Base-by-base conservation (phyloP, 2,329 filamentous ascomycete species). In the Neocatenulostroma microsporum region DNA sequence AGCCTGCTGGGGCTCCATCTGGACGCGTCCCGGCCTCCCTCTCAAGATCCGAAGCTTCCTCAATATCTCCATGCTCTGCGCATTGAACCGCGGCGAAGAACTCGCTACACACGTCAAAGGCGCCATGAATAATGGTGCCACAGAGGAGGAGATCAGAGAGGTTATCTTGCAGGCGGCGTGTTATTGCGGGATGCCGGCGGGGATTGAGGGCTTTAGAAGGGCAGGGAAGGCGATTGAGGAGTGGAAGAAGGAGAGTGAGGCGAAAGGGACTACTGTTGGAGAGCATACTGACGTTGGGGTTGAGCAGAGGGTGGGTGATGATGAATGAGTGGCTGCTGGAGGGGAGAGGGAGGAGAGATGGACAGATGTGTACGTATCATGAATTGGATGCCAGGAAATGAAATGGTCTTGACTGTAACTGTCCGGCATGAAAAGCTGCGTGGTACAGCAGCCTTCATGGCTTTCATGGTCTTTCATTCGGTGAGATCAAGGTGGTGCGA, bases 21-120 rank as follows among this genome's bases (percentile, higher is more conserved):
- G 78, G 78, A 72, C 72, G 3, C 69, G 78, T 6, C 76, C 75
- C 0, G 78, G 77, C 0, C 67, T 82, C 7, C 69, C 73, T 23
- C 68, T 70, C 41, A 77, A 80, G 54, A 71, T 76, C 46, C 68
- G 78, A 30, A 74, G 68, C 36, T 63, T 82, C 37, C 60, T 82
- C 36, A 80, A 80, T 54, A 74, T 81, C 31, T 76, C 70, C 31
- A 80, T 82, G 71, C 62, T 82, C 30, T 74, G 73, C 55, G 74
- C 74, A 3, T 63, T 79, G 43, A 80, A 80, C 48, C 64, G 73
- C 4, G 64, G 62, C 5, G 68, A 72, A 0, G 78, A 82, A 52
- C 61, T 82, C 39, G 76, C 65, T 0, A 68, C 76, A 6, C 78
- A 82, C 53, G 64, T 78, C n/a, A 64, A 74, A 15, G 77, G 77